phyloP scores from a whole-genome alignment of 352 stramenopile genomes.

The Globisporangium sylvaticum region DNA sequence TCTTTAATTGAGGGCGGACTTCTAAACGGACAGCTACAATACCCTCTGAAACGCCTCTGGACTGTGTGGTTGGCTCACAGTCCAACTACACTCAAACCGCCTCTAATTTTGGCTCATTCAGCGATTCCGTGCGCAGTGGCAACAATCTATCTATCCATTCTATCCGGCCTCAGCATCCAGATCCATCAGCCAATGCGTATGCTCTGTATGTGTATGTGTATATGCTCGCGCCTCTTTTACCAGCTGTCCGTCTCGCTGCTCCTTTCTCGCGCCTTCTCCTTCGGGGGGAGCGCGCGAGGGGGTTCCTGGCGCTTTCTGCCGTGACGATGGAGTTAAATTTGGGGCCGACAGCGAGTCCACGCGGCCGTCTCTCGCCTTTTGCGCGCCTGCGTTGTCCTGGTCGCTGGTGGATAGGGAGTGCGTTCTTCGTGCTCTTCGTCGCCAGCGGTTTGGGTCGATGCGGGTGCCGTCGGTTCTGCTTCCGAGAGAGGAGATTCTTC shows the following conservation, averaged over 20 bases:
- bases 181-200: too few species aligned
- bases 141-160: too few species aligned
- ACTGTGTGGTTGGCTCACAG: background rate
- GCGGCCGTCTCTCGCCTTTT: conserved; percentile 22
- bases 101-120: background rate
- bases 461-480: conserved; percentile 9
- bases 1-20: background rate
- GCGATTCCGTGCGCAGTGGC: too few species aligned
- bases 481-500: conserved; percentile 25
- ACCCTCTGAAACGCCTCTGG: too few species aligned
- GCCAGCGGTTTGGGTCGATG: background rate
- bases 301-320: conserved; percentile 19
- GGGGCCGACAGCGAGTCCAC: conserved; percentile 46
- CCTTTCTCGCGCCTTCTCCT: conserved; percentile 12
- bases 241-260: conserved; percentile 42
- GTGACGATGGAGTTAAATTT: conserved; percentile 75
- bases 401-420: background rate
- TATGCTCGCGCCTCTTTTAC: conserved; percentile 51
- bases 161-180: too few species aligned
- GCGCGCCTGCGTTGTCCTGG: conserved; percentile 21
- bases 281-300: conserved; percentile 5
- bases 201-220: background rate
- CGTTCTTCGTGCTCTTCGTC: background rate
- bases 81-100: background rate
- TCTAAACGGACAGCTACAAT: background rate